Evolutionary conservation across 768 basidiomycete species (phyloP).

Genomic region (Trichaptum fuscoviolaceum): DNA sequence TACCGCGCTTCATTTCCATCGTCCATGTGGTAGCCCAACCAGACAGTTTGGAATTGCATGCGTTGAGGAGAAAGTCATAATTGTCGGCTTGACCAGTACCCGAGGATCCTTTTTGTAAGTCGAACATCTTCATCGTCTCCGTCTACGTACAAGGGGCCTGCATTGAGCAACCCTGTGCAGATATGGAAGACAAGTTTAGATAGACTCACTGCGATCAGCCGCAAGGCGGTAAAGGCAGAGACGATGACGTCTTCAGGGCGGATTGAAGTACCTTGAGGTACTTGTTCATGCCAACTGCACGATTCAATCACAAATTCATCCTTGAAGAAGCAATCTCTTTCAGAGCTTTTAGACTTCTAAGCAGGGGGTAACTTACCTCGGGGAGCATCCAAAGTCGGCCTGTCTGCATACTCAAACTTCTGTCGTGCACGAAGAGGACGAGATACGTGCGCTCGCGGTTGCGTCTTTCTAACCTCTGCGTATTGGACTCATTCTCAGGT

Average conservation of each 20-base stretch:
- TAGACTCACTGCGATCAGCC: slow-evolving; percentile 67
- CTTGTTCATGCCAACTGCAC: slow-evolving; percentile 63
- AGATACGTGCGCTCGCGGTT: slow-evolving; percentile 85
- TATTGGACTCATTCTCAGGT: slow-evolving; percentile 53
- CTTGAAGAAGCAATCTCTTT: slow-evolving; percentile 20
- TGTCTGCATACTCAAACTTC: slow-evolving; percentile 81
- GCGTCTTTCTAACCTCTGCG: slow-evolving; percentile 68
- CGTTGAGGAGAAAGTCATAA: slow-evolving; percentile 64
- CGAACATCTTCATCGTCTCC: slow-evolving; percentile 75
- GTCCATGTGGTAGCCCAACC: slow-evolving; percentile 73
- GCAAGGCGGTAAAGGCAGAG: slow-evolving; percentile 69
- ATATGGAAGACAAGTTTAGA: slow-evolving; percentile 1
- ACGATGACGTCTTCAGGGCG: slow-evolving; percentile 82
- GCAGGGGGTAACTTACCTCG: slow-evolving; percentile 35
- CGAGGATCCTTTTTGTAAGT: slow-evolving; percentile 41
- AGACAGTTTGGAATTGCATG: slow-evolving; percentile 66
- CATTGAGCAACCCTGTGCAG: slow-evolving; percentile 6
- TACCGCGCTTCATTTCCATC: slow-evolving; percentile 67
- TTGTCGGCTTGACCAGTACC: slow-evolving; percentile 54
- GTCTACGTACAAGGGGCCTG: slow-evolving; percentile 37
- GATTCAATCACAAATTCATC: slow-evolving; percentile 73
- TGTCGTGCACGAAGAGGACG: slow-evolving; percentile 81
- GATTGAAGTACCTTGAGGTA: slow-evolving; percentile 30
- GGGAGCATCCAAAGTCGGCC: slow-evolving; percentile 87
- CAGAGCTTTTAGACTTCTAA: neutral